Evolutionary conservation across 139 green algal species (phyloP), one percentile per base, ranked within the genome.

Genomic region (Micromonas pusilla): DNA sequence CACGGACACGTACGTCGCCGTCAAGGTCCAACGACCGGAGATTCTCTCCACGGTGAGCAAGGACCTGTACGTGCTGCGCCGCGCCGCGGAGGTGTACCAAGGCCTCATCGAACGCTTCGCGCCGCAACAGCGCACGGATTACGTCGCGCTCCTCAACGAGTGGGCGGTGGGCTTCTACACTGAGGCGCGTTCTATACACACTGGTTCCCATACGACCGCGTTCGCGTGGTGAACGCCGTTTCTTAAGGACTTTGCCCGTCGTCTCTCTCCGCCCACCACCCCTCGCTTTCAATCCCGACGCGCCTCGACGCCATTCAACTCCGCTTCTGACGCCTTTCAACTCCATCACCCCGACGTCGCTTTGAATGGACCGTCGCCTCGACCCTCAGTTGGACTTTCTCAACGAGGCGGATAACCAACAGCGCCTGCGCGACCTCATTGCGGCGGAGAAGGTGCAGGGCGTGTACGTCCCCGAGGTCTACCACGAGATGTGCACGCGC

Each of bases 381-480:
- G n/a, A n/a, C n/a, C n/a, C n/a, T n/a, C n/a, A n/a, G 45, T 88
- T 97, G 82, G 93, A 97, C 82, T 97, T 97, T 84, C 64, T 89
- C 25, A 94, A 95, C 63, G 91, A 96, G 83, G 93, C 90, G 28
- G 78, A 91, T 13, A 97, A 95, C 74, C 78, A 80, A 6, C 28
- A 79, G 19, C 82, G 85, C 38, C 92, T 95, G 89, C 37, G 76
- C 52, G 39, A 88, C 72, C 82, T 94, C 53, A 82, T 95, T n/a
- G 80, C 64, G 54, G 71, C 28, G 21, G 72, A 66, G 30, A 79
- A 75, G 62, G 57, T 83, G 39, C 26, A 53, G 4, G 74, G 70
- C 57, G 62, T 84, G 20, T 84, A 81, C 75, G 65, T 81, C 5
- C 74, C 73, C 4, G 25, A 70, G 52, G 79, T 84, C 62, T 78